Conservation (phyloP, 140 eudicot species). For the Oenanthe javanica region DNA sequence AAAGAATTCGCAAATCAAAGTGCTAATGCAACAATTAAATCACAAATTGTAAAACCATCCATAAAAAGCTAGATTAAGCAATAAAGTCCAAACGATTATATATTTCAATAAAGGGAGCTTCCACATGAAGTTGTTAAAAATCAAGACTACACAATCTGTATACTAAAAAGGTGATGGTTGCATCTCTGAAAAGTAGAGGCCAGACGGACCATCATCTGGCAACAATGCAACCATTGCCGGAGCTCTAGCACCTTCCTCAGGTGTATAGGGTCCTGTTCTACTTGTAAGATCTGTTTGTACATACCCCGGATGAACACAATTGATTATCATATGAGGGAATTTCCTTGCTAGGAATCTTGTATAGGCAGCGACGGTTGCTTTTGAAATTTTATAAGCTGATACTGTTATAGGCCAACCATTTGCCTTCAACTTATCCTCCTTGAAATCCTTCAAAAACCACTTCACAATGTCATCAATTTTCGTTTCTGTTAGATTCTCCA, state of each 20-base stretch:
- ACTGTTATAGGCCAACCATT: conserved; percentile 11
- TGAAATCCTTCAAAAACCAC: conserved; percentile 24
- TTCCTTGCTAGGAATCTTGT: conserved; percentile 3
- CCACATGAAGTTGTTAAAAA: not conserved
- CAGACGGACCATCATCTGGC: conserved; percentile 32
- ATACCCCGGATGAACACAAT: conserved; percentile 7
- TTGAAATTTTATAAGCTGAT: conserved; percentile 8
- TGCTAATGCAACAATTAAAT: too few species aligned
- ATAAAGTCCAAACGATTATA: too few species aligned
- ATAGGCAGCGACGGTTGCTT: conserved; percentile 2
- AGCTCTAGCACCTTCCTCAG: conserved; percentile 34
- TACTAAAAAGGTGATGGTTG: conserved; percentile 14
- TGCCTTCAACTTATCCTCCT: conserved; percentile 20
- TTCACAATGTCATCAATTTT: conserved; percentile 16
- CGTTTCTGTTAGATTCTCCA: conserved; percentile 18
- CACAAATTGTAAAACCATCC: too few species aligned
- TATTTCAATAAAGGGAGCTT: not conserved
- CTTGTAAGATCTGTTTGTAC: not conserved
- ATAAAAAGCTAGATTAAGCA: too few species aligned
- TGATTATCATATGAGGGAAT: not conserved
- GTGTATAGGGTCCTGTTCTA: conserved; percentile 2
- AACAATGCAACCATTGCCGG: conserved; percentile 43
- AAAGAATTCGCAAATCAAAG: too few species aligned
- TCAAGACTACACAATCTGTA: not conserved
- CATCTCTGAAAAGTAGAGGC: conserved; percentile 22